A percentile compares a stretch with the other conserved stretches of the same genome.
Evolutionary conservation across 129 eudicot species (phyloP).

Genomic region (Flaveria bidentis): DNA sequence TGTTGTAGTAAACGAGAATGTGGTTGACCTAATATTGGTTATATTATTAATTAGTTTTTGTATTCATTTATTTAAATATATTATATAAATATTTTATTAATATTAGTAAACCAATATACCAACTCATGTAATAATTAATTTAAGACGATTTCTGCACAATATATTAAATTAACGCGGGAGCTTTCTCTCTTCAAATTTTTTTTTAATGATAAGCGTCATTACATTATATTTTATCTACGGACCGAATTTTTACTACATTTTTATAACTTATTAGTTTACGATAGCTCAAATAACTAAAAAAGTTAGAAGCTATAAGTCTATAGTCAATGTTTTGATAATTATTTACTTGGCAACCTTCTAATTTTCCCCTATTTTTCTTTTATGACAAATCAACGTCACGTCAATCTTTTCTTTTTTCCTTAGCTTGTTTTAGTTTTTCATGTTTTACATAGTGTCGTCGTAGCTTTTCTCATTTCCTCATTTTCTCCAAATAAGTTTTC

Average conservation of each 20-base stretch:
- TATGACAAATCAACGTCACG: no score
- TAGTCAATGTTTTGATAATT: no score
- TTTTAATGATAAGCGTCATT: background rate
- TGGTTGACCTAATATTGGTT: background rate
- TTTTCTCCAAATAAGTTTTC: no score
- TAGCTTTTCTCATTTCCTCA: no score
- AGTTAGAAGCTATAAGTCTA: no score
- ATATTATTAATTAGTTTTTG: background rate
- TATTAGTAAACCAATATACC: conserved; percentile 4
- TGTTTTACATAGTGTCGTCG: no score
- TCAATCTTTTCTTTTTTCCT: no score
- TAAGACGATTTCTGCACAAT: background rate
- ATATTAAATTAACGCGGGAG: background rate
- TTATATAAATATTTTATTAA: background rate
- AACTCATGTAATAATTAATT: background rate
- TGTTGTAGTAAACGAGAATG: background rate
- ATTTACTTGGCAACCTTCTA: no score
- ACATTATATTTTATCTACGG: background rate
- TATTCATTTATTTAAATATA: background rate
- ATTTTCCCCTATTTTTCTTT: no score
- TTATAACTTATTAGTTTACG: no score
- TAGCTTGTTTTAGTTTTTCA: no score
- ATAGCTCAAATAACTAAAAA: no score
- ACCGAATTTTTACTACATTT: background rate
- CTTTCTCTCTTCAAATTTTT: background rate